These are phyloP conservation scores for Petunia secreta DNA, from an alignment of 257 asterid species.

Conservation along the genomic window DNA sequence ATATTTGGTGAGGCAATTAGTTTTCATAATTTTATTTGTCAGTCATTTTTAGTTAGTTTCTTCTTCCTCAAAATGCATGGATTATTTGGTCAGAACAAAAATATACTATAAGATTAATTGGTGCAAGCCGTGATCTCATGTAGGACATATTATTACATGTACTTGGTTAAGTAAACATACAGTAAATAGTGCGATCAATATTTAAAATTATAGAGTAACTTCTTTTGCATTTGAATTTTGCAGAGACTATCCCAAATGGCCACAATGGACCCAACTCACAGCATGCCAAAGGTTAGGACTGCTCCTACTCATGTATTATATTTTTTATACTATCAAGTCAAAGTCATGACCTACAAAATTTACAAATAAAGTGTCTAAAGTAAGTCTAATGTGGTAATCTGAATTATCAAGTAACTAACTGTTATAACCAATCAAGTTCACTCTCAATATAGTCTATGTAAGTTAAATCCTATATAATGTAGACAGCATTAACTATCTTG, in stretches of 20 bases:
- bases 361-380: background rate
- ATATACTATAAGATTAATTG: too few relatives aligned
- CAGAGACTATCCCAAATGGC: conserved; percentile 57
- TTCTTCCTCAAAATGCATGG: background rate
- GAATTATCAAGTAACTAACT: background rate
- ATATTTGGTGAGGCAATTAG: background rate
- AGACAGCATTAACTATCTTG: background rate
- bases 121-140: too few relatives aligned
- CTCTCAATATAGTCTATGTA: too few relatives aligned
- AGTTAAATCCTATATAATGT: too few relatives aligned
- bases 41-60: background rate
- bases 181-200: too few relatives aligned
- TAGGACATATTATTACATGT: too few relatives aligned
- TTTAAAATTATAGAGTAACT: background rate
- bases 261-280: conserved; percentile 37
- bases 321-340: background rate
- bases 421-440: background rate
- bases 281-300: conserved; percentile 35
- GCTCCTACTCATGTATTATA: background rate
- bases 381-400: background rate
- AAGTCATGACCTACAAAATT: background rate
- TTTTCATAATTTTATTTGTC: background rate
- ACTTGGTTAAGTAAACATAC: too few relatives aligned
- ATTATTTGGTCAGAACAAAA: too few relatives aligned
- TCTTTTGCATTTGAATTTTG: conserved; percentile 22